Percentiles rank a stretch among this genome's conserved stretches.
These are phyloP conservation scores for Plasmodium vivax DNA, from an alignment of 169 alveolate species.

Conservation along the genomic window DNA sequence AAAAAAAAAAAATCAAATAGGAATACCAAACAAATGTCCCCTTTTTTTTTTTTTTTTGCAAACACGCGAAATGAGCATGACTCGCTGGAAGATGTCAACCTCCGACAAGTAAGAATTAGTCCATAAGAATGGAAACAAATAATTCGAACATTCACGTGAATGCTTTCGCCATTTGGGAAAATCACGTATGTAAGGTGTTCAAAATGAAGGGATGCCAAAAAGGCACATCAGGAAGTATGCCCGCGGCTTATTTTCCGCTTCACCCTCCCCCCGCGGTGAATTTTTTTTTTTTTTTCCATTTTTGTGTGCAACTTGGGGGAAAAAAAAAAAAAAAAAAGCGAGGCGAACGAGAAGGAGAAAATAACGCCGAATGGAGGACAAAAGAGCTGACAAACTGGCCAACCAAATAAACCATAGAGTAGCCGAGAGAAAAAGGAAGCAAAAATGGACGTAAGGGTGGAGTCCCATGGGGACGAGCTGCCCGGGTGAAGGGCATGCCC, in stretches of 20 bases:
- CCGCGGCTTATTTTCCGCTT: slow-evolving; percentile 13
- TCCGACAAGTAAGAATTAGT: background rate
- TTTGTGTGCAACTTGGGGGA: background rate
- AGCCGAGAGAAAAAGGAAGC: background rate
- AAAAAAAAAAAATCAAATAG: background rate
- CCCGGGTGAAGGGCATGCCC: no score
- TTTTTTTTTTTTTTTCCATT: background rate
- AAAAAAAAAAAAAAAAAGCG: background rate
- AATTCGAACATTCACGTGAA: background rate
- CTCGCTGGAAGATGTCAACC: background rate
- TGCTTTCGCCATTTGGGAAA: background rate
- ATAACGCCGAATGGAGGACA: background rate
- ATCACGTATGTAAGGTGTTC: background rate
- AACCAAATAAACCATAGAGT: background rate
- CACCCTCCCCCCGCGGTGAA: background rate
- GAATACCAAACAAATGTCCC: slow-evolving; percentile 1
- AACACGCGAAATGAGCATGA: slow-evolving; percentile 12
- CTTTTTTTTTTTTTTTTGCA: background rate
- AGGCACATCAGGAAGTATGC: background rate
- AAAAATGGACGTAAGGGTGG: background rate
- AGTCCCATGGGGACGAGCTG: background rate
- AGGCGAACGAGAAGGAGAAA: background rate
- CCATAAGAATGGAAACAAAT: background rate
- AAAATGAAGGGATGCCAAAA: background rate
- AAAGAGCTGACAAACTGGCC: background rate